These are phyloP conservation scores for Aurantiochytrium sp. DNA, from an alignment of 108 stramenopile genomes.

Conservation along the genomic window DNA sequence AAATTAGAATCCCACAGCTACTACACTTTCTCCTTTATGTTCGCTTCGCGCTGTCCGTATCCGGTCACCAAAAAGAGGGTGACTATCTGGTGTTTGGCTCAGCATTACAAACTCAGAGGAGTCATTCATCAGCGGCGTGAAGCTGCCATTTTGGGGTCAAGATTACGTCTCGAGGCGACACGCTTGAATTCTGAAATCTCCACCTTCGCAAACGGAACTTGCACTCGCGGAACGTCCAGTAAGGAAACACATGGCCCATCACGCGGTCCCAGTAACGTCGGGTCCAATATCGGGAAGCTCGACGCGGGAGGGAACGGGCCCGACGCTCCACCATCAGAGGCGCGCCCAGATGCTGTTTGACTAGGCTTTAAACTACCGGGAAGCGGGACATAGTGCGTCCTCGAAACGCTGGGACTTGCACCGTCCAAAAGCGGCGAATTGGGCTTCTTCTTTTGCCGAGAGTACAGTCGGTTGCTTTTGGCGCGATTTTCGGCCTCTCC, in stretches of 20 bases:
- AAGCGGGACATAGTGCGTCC: background rate
- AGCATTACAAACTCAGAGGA: no score
- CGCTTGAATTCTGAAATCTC: background rate
- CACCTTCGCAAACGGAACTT: background rate
- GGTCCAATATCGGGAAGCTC: background rate
- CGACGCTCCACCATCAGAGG: background rate
- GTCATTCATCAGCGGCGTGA: no score
- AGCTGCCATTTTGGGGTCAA: background rate
- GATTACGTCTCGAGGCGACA: background rate
- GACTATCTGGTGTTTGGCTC: no score
- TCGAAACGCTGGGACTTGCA: background rate
- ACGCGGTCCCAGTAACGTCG: background rate
- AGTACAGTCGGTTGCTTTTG: background rate
- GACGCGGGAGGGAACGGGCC: background rate
- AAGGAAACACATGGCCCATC: background rate
- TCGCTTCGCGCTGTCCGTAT: no score
- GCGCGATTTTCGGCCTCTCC: background rate
- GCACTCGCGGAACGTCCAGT: background rate
- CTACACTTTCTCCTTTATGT: no score
- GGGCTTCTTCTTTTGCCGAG: background rate
- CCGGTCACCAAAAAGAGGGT: no score
- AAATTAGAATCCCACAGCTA: background rate
- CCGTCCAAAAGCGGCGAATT: background rate
- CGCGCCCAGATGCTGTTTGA: background rate
- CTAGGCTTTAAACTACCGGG: background rate